phyloP scores from a whole-genome alignment of 23 red algal species.

The Gracilaria domingensis region DNA sequence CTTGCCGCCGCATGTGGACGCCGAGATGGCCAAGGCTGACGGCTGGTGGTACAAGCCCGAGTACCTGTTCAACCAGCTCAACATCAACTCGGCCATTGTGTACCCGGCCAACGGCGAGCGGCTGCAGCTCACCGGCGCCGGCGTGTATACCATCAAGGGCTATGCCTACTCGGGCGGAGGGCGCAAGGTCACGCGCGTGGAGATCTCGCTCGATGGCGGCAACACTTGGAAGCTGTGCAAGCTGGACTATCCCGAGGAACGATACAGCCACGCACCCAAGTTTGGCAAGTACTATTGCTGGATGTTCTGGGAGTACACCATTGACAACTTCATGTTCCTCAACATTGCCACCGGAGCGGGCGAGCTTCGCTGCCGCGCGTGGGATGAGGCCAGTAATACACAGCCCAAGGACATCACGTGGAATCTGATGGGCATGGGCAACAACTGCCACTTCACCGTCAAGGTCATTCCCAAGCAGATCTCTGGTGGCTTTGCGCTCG shows the following conservation, averaged over 20 bases:
- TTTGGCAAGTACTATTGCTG: constrained; percentile 87
- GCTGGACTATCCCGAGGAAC: constrained; percentile 84
- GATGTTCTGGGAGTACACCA: constrained; percentile 86
- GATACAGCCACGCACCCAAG: constrained; percentile 65
- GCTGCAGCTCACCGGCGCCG: constrained; percentile 69
- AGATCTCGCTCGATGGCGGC: constrained; percentile 89
- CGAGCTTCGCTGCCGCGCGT: constrained; percentile 85
- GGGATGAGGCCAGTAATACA: constrained; percentile 94
- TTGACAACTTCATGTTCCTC: constrained; percentile 83
- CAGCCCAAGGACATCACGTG: constrained; percentile 93
- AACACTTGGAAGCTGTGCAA: constrained; percentile 82
- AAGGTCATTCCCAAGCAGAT: constrained; percentile 72
- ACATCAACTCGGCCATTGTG: constrained; percentile 96
- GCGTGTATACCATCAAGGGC: constrained; percentile 90
- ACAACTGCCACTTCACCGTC: constrained; percentile 95
- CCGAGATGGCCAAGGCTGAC: constrained; percentile 88
- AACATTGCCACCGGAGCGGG: constrained; percentile 66
- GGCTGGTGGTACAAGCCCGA: constrained; percentile 96
- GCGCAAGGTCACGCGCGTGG: constrained; percentile 92
- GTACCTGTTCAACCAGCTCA: constrained; percentile 97
- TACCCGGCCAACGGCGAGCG: constrained; percentile 90
- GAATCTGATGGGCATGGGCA: constrained; percentile 99
- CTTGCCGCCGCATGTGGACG: constrained; percentile 93
- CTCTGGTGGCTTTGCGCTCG: constrained; percentile 67
- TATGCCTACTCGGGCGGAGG: constrained; percentile 98